Conservation (phyloP, 139 green algal genomes). For the Tetraselmis striata region DNA sequence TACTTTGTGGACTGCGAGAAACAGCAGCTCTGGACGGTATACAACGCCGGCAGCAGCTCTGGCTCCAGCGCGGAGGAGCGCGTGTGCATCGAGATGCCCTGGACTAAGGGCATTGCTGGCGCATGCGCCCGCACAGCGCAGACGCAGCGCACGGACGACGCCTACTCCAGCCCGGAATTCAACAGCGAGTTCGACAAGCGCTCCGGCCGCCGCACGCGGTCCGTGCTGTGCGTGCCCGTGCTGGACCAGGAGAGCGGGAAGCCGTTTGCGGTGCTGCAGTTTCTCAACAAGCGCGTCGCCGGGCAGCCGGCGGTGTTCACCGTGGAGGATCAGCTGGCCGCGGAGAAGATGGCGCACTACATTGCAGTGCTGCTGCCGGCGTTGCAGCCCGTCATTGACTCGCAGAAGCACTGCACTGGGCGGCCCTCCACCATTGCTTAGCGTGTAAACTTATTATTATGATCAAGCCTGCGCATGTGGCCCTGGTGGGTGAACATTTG, state of each 20-base stretch:
- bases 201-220: background rate
- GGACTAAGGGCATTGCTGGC: background rate
- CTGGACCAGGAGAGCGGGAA: background rate
- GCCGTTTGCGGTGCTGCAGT: background rate
- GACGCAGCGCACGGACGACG: background rate
- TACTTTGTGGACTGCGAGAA: background rate
- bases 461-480: too few species aligned
- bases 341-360: background rate
- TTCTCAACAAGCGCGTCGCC: background rate
- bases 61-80: background rate
- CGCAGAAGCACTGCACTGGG: too few species aligned
- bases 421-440: too few species aligned
- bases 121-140: background rate
- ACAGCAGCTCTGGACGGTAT: background rate
- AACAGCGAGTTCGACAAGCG: background rate
- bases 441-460: too few species aligned
- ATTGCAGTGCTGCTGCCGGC: background rate
- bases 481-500: too few species aligned
- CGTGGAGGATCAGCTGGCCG: background rate
- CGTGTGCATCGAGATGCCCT: background rate
- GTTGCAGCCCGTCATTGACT: background rate
- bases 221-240: background rate
- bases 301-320: background rate
- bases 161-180: background rate
- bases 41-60: background rate